A percentile compares a stretch with the other conserved stretches of the same genome.
Evolutionary conservation across 2,329 filamentous ascomycete genomes (phyloP).

Genomic region (Alternaria sp.): DNA sequence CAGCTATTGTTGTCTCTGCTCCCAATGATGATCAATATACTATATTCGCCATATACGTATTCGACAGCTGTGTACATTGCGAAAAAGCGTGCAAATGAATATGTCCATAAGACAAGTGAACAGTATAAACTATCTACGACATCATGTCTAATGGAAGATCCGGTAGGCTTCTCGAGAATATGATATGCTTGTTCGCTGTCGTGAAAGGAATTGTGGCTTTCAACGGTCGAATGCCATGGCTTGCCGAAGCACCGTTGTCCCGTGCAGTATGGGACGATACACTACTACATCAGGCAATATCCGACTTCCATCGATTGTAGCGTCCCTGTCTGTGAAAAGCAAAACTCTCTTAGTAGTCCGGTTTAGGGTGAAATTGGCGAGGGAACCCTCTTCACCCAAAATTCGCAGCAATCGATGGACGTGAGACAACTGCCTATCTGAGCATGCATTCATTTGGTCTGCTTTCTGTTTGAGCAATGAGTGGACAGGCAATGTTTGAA

Average conservation of each 20-base stretch:
- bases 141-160: background rate
- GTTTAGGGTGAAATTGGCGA: background rate
- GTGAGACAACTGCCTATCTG: background rate
- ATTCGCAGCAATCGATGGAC: background rate
- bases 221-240: background rate
- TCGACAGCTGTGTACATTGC: background rate
- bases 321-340: background rate
- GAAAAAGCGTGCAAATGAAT: background rate
- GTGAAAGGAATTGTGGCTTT: background rate
- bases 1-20: background rate
- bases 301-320: background rate
- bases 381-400: background rate
- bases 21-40: background rate
- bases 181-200: background rate
- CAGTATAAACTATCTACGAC: background rate
- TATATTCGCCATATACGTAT: background rate
- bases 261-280: background rate
- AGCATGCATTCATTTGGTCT: background rate
- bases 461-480: background rate
- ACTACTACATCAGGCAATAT: background rate
- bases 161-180: background rate
- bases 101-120: background rate
- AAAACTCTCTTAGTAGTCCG: background rate
- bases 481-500: background rate
- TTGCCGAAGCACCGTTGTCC: background rate